Evolutionary conservation across 2,329 filamentous ascomycete genomes (phyloP), one percentile per base, ranked within the genome.

Genomic region (Anisogramma anomala): DNA sequence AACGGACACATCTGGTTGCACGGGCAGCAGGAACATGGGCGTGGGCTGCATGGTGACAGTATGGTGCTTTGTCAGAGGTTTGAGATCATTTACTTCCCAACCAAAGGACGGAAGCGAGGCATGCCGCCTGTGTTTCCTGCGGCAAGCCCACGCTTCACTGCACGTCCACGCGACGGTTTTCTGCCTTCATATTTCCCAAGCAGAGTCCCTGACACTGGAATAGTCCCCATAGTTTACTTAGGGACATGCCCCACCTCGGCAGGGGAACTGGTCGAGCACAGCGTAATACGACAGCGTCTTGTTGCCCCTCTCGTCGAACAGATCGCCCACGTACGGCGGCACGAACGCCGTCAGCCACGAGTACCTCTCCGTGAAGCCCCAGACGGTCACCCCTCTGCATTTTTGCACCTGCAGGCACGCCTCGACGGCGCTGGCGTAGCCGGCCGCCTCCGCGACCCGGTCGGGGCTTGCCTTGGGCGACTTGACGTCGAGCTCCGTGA

Each of bases 401-500:
- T 50, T 48, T 19, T 47, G 39, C 22, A 56, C 52, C 36, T 57
- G 55, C 3, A 65, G 47, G 46, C 60, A 64, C 7, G 59, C 56
- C 41, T 53, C 53, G n/a, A 58, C 56, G 4, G 61, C 58, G 42
- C 54, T 53, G 26, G 50, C 60, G 50, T 68, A 75, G 45, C 69
- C 65, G 19, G 53, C 53, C 0, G 63, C 65, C 57, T 77, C 43
- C 65, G 62, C 9, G 54, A 50, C 28, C 66, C 56, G 25, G 62
- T 63, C 4, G 58, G 52, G 2, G 55, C 49, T 7, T 57, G 61
- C 8, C 61, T 55, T 0, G 69, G 67, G 9, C 69, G 51, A 23
- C 9, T 23, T 2, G 41, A 79, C 71, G 52, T 79, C 76, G 14
- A 79, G 59, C 59, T 80, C 75, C 1, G 75, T 79, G 53, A 74